Evolutionary conservation across 164 flowering plant genomes (phyloP).

Genomic region (Vitis labrusca): DNA sequence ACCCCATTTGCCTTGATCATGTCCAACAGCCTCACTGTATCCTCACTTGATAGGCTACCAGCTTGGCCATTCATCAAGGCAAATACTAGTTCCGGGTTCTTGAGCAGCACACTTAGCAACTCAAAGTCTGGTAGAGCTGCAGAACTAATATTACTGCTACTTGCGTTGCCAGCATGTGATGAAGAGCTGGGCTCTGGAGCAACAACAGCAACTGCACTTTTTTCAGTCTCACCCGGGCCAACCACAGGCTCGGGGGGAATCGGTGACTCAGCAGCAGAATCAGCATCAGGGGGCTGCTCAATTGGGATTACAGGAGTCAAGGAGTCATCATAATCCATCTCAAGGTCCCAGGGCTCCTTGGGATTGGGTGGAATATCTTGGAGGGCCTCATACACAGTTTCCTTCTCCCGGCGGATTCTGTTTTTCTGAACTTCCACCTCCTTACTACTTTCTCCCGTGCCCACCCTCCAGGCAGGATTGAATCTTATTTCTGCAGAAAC

Average conservation of each 20-base stretch:
- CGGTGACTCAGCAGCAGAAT: slow-evolving; percentile 27
- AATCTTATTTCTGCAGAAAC: slow-evolving; percentile 69
- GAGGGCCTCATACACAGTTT: slow-evolving; percentile 43
- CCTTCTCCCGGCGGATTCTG: slow-evolving; percentile 74
- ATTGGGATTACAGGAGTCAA: slow-evolving; percentile 79
- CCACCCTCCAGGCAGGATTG: slow-evolving; percentile 52
- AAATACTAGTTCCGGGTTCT: slow-evolving; percentile 87
- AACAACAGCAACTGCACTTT: slow-evolving; percentile 4
- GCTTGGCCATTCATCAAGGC: slow-evolving; percentile 87
- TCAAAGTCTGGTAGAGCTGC: slow-evolving; percentile 77
- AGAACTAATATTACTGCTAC: not conserved
- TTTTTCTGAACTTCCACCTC: slow-evolving; percentile 77
- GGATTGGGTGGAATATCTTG: slow-evolving; percentile 77
- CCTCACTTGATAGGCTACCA: slow-evolving; percentile 53
- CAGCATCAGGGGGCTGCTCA: slow-evolving; percentile 69
- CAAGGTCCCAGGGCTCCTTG: slow-evolving; percentile 95
- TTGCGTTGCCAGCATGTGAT: slow-evolving; percentile 15
- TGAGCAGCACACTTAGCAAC: slow-evolving; percentile 80
- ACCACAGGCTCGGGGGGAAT: slow-evolving; percentile 9
- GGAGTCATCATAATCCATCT: slow-evolving; percentile 89
- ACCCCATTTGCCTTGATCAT: slow-evolving; percentile 62
- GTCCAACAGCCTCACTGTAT: slow-evolving; percentile 78
- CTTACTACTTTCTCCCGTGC: slow-evolving; percentile 79
- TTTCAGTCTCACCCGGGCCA: slow-evolving; percentile 1
- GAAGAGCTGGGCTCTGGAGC: slow-evolving; percentile 18